Evolutionary conservation across 2,329 filamentous ascomycete genomes (phyloP).

Genomic region (Pseudogymnoascus sp.): DNA sequence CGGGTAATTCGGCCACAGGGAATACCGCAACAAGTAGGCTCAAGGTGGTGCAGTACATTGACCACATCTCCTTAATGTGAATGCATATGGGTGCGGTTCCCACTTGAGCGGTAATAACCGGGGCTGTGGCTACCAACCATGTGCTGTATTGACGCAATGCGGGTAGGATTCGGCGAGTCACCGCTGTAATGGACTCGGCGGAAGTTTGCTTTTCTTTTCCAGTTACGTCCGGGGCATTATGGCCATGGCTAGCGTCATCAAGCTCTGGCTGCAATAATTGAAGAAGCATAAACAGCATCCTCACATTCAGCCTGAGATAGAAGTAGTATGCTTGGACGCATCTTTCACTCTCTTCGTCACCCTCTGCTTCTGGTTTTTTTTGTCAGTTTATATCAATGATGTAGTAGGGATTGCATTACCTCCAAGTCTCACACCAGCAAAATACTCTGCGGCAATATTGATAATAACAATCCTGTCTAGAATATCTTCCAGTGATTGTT

Average conservation of each 20-base stretch:
- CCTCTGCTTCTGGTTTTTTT: slow-evolving; percentile 38
- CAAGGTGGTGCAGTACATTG: slow-evolving; percentile 52
- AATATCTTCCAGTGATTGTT: slow-evolving; percentile 52
- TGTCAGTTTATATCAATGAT: slow-evolving; percentile 8
- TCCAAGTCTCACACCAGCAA: slow-evolving; percentile 53
- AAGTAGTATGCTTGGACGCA: slow-evolving; percentile 48
- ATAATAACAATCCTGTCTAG: slow-evolving; percentile 74
- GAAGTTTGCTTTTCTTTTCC: slow-evolving; percentile 28
- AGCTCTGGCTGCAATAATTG: slow-evolving; percentile 64
- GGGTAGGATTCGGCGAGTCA: slow-evolving; percentile 53
- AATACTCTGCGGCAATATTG: slow-evolving; percentile 76
- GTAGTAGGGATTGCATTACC: slow-evolving; percentile 33
- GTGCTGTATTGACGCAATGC: slow-evolving; percentile 58
- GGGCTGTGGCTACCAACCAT: slow-evolving; percentile 52
- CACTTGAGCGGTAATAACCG: slow-evolving; percentile 43
- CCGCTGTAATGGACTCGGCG: slow-evolving; percentile 44
- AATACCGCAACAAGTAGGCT: slow-evolving; percentile 52
- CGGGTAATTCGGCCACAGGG: slow-evolving; percentile 44
- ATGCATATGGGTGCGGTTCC: slow-evolving; percentile 45
- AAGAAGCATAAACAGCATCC: slow-evolving; percentile 64
- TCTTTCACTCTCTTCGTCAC: slow-evolving; percentile 20
- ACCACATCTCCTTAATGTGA: slow-evolving; percentile 55
- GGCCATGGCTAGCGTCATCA: slow-evolving; percentile 21
- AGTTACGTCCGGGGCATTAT: slow-evolving; percentile 36
- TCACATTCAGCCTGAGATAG: slow-evolving; percentile 68